Conservation (phyloP, 805 yeast genomes). For the Suhomyces pyralidae region DNA sequence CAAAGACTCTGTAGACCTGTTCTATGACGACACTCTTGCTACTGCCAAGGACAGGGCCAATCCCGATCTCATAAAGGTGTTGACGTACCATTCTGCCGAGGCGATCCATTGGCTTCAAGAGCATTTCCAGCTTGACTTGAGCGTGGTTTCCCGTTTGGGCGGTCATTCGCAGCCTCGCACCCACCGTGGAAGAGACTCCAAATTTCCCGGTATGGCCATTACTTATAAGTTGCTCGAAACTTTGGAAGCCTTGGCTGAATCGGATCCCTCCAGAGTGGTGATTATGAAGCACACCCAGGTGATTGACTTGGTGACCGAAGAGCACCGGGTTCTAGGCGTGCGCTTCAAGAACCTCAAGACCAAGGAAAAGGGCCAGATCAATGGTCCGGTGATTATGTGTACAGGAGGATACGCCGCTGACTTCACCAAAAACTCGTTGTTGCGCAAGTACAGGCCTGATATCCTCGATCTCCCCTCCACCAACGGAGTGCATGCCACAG, state of each 20-base stretch:
- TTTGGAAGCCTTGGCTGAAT: constrained; percentile 45
- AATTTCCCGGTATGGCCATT: constrained; percentile 66
- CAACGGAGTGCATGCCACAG: constrained; percentile 60
- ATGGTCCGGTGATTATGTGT: constrained; percentile 60
- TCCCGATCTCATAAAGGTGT: constrained; percentile 53
- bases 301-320: constrained; percentile 37
- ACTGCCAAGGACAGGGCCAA: constrained; percentile 65
- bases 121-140: constrained; percentile 57
- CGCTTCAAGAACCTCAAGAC: constrained; percentile 29
- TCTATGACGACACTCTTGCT: constrained; percentile 62
- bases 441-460: constrained; percentile 58
- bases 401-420: constrained; percentile 72
- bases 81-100: constrained; percentile 58
- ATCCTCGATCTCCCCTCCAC: constrained; percentile 55
- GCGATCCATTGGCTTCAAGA: constrained; percentile 75
- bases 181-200: constrained; percentile 69
- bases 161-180: constrained; percentile 82
- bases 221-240: constrained; percentile 52
- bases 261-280: constrained; percentile 39
- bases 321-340: constrained; percentile 26
- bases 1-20: constrained; percentile 55
- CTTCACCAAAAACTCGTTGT: constrained; percentile 49
- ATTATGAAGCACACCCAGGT: constrained; percentile 27
- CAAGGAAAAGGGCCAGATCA: constrained; percentile 29
- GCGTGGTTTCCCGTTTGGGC: constrained; percentile 71